phyloP scores from a whole-genome alignment of 805 yeast genomes.

The Schizosaccharomyces japonicus region DNA sequence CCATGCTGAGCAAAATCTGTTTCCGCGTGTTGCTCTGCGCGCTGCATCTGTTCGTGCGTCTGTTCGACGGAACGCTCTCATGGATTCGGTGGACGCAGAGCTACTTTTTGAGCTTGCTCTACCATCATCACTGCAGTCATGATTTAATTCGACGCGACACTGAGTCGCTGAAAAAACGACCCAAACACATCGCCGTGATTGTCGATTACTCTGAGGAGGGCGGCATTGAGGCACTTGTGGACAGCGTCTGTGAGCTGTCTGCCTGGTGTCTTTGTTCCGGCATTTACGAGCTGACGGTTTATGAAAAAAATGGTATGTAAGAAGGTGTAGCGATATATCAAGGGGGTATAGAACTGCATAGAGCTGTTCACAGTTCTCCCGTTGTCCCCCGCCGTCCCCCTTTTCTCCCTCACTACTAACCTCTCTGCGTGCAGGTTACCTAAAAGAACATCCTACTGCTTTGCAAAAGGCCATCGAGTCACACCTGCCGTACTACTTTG shows the following conservation, averaged over 20 bases:
- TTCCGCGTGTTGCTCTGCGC: too few species aligned
- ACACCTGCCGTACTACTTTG: slow-evolving; percentile 49
- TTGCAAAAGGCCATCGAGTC: slow-evolving; percentile 32
- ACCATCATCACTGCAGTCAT: slow-evolving; percentile 29
- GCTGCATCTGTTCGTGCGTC: too few species aligned
- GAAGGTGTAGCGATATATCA: too few species aligned
- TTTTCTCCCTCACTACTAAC: too few species aligned
- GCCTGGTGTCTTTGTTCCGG: slow-evolving; percentile 90
- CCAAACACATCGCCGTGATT: slow-evolving; percentile 53
- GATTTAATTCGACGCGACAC: slow-evolving; percentile 71
- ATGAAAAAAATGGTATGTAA: slow-evolving; percentile 46
- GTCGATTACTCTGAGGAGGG: slow-evolving; percentile 60
- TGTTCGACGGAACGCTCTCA: too few species aligned
- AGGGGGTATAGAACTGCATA: too few species aligned
- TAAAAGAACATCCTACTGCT: slow-evolving; percentile 11
- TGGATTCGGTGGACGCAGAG: background rate
- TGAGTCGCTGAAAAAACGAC: slow-evolving; percentile 45
- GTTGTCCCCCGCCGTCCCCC: too few species aligned
- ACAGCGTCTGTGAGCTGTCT: slow-evolving; percentile 49
- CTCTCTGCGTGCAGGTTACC: slow-evolving; percentile 3
- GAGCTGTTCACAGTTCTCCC: too few species aligned
- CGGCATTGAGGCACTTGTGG: slow-evolving; percentile 59
- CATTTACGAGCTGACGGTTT: slow-evolving; percentile 41
- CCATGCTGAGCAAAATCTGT: too few species aligned
- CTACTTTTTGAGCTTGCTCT: slow-evolving; percentile 6